Evolutionary conservation across 2,329 filamentous ascomycete genomes (phyloP).

Genomic region (Botrytis sinoallii): DNA sequence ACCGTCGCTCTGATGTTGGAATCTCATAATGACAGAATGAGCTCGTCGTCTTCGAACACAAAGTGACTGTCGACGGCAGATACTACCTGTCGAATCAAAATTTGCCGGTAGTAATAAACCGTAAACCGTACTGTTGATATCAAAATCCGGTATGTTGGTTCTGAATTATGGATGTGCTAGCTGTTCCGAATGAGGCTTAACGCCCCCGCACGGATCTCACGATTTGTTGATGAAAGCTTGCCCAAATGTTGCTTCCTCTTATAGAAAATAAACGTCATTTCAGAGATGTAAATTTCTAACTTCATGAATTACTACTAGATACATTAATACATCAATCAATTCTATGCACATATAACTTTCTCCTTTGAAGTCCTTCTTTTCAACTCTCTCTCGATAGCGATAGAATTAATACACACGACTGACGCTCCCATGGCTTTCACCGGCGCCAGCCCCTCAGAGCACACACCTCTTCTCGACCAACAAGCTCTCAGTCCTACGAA

Average conservation of each 20-base stretch:
- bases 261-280: slow-evolving; percentile 19
- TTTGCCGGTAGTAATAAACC: background rate
- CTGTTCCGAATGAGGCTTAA: background rate
- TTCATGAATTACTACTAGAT: background rate
- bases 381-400: background rate
- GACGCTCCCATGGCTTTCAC: slow-evolving; percentile 13
- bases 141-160: background rate
- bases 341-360: background rate
- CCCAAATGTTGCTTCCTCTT: background rate
- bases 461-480: slow-evolving; percentile 15
- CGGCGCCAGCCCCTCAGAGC: slow-evolving; percentile 11
- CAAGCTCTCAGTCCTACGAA: slow-evolving; percentile 8
- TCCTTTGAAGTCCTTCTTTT: background rate
- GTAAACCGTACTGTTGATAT: background rate
- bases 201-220: background rate
- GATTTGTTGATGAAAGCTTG: slow-evolving; percentile 8
- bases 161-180: background rate
- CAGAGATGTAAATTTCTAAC: slow-evolving; percentile 3
- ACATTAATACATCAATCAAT: background rate
- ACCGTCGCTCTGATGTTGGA: background rate
- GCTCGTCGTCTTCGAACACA: background rate
- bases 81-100: background rate
- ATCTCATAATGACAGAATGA: background rate
- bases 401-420: background rate
- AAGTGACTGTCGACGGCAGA: background rate